Percentiles rank a stretch among this genome's conserved stretches.
These are phyloP conservation scores for Lyophyllum decastes DNA, from an alignment of 768 basidiomycete species.

Conservation along the genomic window DNA sequence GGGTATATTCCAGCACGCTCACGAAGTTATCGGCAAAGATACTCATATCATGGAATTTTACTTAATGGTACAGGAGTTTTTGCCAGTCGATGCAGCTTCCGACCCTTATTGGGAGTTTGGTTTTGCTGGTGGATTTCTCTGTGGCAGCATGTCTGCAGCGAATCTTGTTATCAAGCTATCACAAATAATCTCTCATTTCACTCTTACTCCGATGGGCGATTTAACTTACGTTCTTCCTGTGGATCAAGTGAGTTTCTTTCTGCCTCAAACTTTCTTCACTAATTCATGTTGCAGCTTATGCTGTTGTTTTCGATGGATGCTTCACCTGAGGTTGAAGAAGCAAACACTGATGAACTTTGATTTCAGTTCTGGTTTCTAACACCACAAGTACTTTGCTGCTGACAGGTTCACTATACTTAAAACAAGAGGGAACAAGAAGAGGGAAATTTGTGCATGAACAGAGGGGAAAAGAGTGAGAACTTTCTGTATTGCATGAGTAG, in stretches of 20 bases:
- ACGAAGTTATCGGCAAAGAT: not conserved
- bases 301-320: not conserved
- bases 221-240: conserved; percentile 6
- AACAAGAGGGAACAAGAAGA: no score
- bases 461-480: no score
- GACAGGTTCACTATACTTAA: no score
- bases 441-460: no score
- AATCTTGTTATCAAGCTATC: not conserved
- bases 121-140: conserved; percentile 5
- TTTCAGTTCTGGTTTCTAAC: no score
- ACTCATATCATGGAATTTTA: not conserved
- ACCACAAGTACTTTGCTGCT: no score
- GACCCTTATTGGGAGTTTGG: conserved; percentile 1
- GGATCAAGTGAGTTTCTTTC: not conserved
- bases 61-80: not conserved
- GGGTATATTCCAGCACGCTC: conserved; percentile 1
- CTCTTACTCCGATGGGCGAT: not conserved
- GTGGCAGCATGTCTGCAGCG: not conserved
- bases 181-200: not conserved
- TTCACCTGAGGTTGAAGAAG: no score
- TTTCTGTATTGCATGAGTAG: no score
- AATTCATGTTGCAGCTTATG: not conserved
- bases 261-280: not conserved
- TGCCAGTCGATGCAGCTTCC: no score
- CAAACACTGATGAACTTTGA: no score